Percentiles rank a stretch among this genome's conserved stretches.
Evolutionary conservation across 768 basidiomycete genomes (phyloP).

Genomic region (Leccinum aurantiacum): DNA sequence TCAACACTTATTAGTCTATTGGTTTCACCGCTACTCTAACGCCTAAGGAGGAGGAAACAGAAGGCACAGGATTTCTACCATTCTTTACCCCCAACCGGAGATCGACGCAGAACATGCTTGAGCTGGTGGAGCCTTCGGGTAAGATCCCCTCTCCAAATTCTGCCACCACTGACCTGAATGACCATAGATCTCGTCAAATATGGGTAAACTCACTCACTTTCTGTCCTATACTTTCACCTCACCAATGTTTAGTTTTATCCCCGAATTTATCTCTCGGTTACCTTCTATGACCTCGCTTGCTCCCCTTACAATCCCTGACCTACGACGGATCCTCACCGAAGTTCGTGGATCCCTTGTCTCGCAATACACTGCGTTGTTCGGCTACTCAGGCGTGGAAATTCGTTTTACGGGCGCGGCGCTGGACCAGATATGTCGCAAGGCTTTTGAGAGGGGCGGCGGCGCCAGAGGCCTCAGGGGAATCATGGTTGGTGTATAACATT

Average conservation of each 20-base stretch:
- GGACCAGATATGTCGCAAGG: constrained; percentile 77
- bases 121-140: constrained; percentile 73
- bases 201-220: constrained; percentile 46
- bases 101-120: constrained; percentile 53
- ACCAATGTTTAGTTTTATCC: constrained; percentile 66
- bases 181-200: constrained; percentile 76
- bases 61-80: constrained; percentile 42
- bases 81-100: constrained; percentile 80
- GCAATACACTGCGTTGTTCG: constrained; percentile 85
- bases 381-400: constrained; percentile 81
- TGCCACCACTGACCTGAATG: constrained; percentile 1
- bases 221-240: background rate
- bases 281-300: constrained; percentile 86
- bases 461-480: constrained; percentile 89
- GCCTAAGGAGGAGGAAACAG: constrained; percentile 39
- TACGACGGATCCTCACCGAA: constrained; percentile 88
- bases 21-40: constrained; percentile 70
- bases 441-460: constrained; percentile 81
- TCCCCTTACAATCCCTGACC: constrained; percentile 75
- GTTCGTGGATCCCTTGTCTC: constrained; percentile 89
- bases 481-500: constrained; percentile 51
- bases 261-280: constrained; percentile 92
- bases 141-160: constrained; percentile 13
- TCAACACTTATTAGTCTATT: constrained; percentile 63
- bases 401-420: constrained; percentile 82